Evolutionary conservation across 2,329 filamentous ascomycete species (phyloP).

Genomic region (Colletotrichum echinochloae): DNA sequence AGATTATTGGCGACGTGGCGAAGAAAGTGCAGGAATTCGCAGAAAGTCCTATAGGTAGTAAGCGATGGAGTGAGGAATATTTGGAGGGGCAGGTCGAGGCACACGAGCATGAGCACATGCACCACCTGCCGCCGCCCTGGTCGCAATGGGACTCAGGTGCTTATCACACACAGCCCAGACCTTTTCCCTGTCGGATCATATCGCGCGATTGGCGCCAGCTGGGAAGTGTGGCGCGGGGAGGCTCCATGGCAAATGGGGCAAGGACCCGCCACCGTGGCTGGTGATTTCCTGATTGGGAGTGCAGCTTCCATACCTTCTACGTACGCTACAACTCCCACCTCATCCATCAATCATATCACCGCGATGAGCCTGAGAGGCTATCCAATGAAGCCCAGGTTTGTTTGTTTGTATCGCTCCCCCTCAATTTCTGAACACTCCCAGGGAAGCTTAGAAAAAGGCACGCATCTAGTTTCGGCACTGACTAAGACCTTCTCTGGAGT

Average conservation of each 20-base stretch:
- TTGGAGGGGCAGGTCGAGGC: conserved; percentile 39
- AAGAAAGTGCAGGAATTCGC: conserved; percentile 9
- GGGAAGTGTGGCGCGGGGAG: conserved; percentile 26
- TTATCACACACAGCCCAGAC: conserved; percentile 33
- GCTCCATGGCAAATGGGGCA: not conserved
- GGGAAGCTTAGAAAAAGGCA: not conserved
- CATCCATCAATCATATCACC: not conserved
- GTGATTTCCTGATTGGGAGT: conserved; percentile 12
- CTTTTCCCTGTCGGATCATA: conserved; percentile 19
- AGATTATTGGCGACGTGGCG: conserved; percentile 8
- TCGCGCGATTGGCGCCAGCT: conserved; percentile 37
- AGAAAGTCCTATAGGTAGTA: conserved; percentile 3
- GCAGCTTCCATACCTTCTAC: not conserved
- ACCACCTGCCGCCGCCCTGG: conserved; percentile 30
- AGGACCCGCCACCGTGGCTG: conserved; percentile 36
- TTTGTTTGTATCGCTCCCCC: not conserved
- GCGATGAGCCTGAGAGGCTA: not conserved
- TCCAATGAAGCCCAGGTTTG: not conserved
- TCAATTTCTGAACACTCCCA: not conserved
- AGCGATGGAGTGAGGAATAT: conserved; percentile 21
- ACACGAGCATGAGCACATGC: conserved; percentile 40
- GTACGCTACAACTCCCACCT: not conserved
- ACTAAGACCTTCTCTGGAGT: not conserved
- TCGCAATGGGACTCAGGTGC: conserved; percentile 11
- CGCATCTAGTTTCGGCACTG: not conserved